Evolutionary conservation across 176 grass and related monocot genomes (phyloP).

Genomic region (Leersia perrieri): DNA sequence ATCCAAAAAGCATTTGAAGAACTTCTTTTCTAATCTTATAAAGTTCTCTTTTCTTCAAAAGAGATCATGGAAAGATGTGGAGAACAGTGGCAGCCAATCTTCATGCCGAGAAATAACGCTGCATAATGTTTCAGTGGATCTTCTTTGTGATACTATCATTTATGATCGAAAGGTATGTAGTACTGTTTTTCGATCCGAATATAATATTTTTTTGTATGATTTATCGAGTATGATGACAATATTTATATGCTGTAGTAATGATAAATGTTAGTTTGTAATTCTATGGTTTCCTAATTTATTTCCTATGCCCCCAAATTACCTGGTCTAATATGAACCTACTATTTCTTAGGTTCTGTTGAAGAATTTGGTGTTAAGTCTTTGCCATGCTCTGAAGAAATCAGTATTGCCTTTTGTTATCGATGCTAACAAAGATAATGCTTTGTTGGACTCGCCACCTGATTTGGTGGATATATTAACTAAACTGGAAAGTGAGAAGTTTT

Average conservation of each 20-base stretch:
- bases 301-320: not conserved
- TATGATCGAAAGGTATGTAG: constrained; percentile 79
- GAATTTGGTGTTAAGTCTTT: constrained; percentile 67
- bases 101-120: constrained; percentile 47
- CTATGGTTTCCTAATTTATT: not conserved
- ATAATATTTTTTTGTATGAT: not conserved
- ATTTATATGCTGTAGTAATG: not conserved
- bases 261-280: constrained; percentile 17
- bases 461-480: constrained; percentile 54
- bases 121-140: constrained; percentile 57
- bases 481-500: constrained; percentile 39
- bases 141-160: constrained; percentile 72
- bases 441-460: constrained; percentile 61
- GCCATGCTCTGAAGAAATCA: constrained; percentile 57
- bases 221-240: not conserved
- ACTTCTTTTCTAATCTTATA: constrained; percentile 74
- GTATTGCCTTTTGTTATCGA: constrained; percentile 39
- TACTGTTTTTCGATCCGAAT: constrained; percentile 17
- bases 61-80: constrained; percentile 16
- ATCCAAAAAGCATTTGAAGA: constrained; percentile 69
- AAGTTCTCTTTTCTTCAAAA: constrained; percentile 49
- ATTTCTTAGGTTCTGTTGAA: constrained; percentile 63
- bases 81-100: constrained; percentile 22
- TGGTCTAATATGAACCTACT: constrained; percentile 22
- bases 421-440: constrained; percentile 36